phyloP scores from a whole-genome alignment of 176 grass and related monocot genomes.

The Ampelocalamus luodianensis region DNA sequence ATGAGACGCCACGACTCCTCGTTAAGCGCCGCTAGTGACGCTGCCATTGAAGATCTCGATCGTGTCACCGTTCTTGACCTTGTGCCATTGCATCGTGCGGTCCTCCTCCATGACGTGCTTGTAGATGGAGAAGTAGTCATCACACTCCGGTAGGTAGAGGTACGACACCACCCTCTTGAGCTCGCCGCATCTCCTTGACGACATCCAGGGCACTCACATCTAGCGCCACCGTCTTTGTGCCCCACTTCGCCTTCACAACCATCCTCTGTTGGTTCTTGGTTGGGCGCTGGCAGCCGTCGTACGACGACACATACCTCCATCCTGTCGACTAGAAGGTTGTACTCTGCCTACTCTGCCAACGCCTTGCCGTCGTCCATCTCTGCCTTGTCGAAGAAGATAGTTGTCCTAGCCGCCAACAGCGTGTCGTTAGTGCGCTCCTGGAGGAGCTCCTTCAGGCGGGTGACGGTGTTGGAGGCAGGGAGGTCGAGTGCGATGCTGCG shows the following conservation, averaged over 20 bases:
- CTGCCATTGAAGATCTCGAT: slow-evolving; percentile 63
- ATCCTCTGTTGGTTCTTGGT: slow-evolving; percentile 28
- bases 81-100: slow-evolving; percentile 64
- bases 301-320: slow-evolving; percentile 35
- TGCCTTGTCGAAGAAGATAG: no score
- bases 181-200: slow-evolving; percentile 27
- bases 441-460: no score
- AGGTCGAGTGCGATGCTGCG: slow-evolving; percentile 33
- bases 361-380: no score
- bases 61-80: slow-evolving; percentile 58
- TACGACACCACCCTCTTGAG: background rate
- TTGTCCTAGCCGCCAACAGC: no score
- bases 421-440: no score
- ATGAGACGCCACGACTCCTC: background rate
- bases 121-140: slow-evolving; percentile 59
- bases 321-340: no score
- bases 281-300: background rate
- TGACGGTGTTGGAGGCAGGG: slow-evolving; percentile 21
- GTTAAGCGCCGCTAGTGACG: slow-evolving; percentile 46
- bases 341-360: no score
- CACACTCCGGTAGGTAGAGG: background rate
- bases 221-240: slow-evolving; percentile 27
- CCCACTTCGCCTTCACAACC: slow-evolving; percentile 48
- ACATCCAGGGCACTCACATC: slow-evolving; percentile 51
- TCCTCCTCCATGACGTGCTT: slow-evolving; percentile 71